These are phyloP conservation scores for Cryptococcus maquisensis DNA, from an alignment of 1,284 basidiomycete species.

Conservation along the genomic window DNA sequence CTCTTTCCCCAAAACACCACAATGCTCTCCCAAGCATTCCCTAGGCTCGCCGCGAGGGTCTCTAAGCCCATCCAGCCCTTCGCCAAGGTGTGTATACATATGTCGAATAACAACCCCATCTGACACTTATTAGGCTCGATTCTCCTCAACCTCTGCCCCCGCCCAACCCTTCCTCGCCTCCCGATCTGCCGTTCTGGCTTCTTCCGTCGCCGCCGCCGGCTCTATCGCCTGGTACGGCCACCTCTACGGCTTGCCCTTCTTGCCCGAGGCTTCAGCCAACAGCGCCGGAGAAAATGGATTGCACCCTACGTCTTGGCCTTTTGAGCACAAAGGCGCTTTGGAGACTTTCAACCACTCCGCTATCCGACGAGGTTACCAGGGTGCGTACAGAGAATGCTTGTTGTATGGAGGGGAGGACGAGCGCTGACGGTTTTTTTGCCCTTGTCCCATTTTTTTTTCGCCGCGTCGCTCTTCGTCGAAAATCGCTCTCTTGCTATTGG, in stretches of 20 bases:
- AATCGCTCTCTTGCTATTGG: neutral
- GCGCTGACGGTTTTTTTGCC: neutral
- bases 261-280: conserved; percentile 84
- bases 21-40: conserved; percentile 44
- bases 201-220: conserved; percentile 74
- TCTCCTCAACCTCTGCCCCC: conserved; percentile 35
- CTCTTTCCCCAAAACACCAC: conserved; percentile 8
- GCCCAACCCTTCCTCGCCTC: conserved; percentile 53
- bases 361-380: conserved; percentile 93
- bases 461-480: neutral
- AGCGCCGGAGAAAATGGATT: conserved; percentile 90
- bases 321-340: conserved; percentile 81
- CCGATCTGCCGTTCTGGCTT: conserved; percentile 70
- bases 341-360: conserved; percentile 91
- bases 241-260: conserved; percentile 80
- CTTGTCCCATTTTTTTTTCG: neutral
- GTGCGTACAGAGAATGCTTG: conserved; percentile 21
- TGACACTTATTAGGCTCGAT: conserved; percentile 27
- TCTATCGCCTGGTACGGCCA: conserved; percentile 95
- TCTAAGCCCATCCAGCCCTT: conserved; percentile 10
- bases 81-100: conserved; percentile 11
- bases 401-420: neutral
- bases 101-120: neutral
- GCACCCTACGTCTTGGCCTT: conserved; percentile 83
- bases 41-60: conserved; percentile 37